Evolutionary conservation across 169 alveolate species (phyloP), one percentile per base, ranked within the genome.

Genomic region (Haemoproteus tartakovskyi): DNA sequence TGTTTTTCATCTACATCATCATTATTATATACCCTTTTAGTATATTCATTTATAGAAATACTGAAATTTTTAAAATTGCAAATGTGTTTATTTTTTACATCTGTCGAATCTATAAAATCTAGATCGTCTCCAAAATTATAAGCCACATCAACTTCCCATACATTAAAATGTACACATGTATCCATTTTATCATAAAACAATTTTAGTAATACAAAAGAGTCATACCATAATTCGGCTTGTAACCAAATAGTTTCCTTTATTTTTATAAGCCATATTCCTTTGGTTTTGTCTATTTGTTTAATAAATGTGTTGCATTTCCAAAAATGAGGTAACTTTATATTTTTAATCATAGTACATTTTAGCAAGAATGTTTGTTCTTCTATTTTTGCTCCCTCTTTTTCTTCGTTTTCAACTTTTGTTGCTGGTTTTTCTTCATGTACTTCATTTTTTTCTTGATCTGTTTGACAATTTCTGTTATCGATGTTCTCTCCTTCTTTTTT

Each of bases 121-220:
- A 59, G 37, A 26, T 74, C 84, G 33, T 74, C 84, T 46, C 84
- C 84, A 74, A 56, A 57, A 11, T 74, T 74, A 5, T 74, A 74
- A 0, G 84, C 84, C 4, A 74, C 84, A 37, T 74, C 19, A 12
- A 74, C 78, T 29, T 21, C 41, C 84, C 84, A 74, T 0, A 78
- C 40, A 45, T 74, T 74, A 37, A 74, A 38, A 21, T 56, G 57
- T 21, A 74, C 54, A 38, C 41, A 54, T 2, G 74, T 26, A 26
- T 54, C 16, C 21, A 36, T 14, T 30, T 56, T 62, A 74, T 56
- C 50, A 18, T 41, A 74, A 56, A 27, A 21, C 46, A 74, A 38
- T 51, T 74, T 74, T 74, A 74, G 40, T 37, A 74, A 74, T 56
- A 74, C 38, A 37, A 43, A 74, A 37, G 84, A 74, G 19, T 74